Conservation (phyloP, 2,329 filamentous ascomycete genomes). For the Stachybotrys echinatus region DNA sequence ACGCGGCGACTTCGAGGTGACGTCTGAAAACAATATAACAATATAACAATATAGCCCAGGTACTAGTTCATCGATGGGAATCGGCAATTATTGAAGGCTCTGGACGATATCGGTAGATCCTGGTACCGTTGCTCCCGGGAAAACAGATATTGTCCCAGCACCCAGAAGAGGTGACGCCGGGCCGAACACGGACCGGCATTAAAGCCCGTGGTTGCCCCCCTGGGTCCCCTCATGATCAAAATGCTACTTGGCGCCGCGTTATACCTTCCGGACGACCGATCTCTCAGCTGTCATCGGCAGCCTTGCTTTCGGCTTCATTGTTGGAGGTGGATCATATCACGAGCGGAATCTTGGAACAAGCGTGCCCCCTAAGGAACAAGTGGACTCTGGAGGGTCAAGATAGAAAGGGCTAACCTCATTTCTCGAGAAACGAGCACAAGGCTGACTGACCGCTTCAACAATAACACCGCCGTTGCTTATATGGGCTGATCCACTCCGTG, state of each 20-base stretch:
- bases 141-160: too few relatives aligned
- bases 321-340: not conserved
- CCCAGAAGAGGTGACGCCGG: too few relatives aligned
- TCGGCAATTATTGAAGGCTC: too few relatives aligned
- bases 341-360: not conserved
- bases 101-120: too few relatives aligned
- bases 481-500: not conserved
- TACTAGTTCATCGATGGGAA: too few relatives aligned
- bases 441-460: conserved; percentile 20
- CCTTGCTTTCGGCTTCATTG: not conserved
- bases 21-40: too few relatives aligned
- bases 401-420: conserved; percentile 17
- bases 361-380: not conserved
- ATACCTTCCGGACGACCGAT: too few relatives aligned
- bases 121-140: too few relatives aligned
- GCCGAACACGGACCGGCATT: too few relatives aligned
- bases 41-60: too few relatives aligned
- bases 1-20: not conserved
- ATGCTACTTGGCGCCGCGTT: not conserved
- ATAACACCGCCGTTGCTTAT: conserved; percentile 13
- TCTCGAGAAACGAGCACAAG: conserved; percentile 11
- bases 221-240: not conserved
- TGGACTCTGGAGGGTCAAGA: not conserved
- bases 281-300: not conserved
- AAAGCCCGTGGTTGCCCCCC: too few relatives aligned